Conservation (phyloP, 768 basidiomycete genomes). For the Erythrobasidium yunnanense region DNA sequence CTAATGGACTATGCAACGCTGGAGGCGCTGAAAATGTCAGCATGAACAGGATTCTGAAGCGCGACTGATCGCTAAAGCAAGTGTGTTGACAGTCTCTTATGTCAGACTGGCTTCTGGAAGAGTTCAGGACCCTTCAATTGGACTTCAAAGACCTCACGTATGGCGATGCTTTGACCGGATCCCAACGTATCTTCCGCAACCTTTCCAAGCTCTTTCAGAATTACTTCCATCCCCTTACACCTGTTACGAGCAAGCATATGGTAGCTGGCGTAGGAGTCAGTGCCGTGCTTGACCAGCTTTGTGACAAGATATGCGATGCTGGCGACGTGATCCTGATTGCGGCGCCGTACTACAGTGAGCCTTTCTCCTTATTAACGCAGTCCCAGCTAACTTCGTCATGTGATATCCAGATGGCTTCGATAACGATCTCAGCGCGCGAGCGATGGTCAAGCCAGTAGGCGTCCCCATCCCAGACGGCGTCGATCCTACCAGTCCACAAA, state of each 20-base stretch:
- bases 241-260: conserved; percentile 33
- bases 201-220: conserved; percentile 27
- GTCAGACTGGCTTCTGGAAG: conserved; percentile 18
- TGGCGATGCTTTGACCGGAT: conserved; percentile 32
- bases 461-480: conserved; percentile 27
- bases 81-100: conserved; percentile 19
- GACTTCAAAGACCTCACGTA: conserved; percentile 26
- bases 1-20: conserved; percentile 15
- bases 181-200: conserved; percentile 29
- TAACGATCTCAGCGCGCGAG: conserved; percentile 25
- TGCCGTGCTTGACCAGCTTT: conserved; percentile 19
- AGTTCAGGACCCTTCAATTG: conserved; percentile 3
- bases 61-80: neutral
- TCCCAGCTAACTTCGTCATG: neutral
- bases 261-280: conserved; percentile 23
- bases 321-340: conserved; percentile 34
- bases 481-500: conserved; percentile 14
- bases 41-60: neutral
- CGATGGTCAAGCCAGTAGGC: conserved; percentile 28
- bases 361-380: neutral
- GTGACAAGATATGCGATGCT: conserved; percentile 28
- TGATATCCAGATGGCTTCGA: conserved; percentile 29
- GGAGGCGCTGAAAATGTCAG: conserved; percentile 23
- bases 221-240: conserved; percentile 30
- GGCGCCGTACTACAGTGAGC: conserved; percentile 21